Base-by-base conservation (phyloP, 108 stramenopile genomes). In the Aurantiochytrium sp. region DNA sequence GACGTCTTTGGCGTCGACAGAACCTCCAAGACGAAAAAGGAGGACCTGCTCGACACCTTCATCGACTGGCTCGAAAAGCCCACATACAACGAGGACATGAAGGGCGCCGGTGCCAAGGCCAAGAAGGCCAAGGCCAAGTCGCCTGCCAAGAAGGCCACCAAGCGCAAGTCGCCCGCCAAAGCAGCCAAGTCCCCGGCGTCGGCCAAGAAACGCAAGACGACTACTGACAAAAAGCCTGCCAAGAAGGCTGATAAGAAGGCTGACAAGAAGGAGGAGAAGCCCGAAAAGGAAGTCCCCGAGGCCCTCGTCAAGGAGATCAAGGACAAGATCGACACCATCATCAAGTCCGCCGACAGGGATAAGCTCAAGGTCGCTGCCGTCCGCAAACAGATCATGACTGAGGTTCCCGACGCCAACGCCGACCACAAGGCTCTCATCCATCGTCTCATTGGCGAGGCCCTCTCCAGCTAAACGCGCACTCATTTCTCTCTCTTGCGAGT, bases 31-130 rank as follows among this genome's bases (percentile, higher is more conserved):
- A 83, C 73, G 49, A 51, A 47, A 28, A 83, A 83, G 73, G 49
- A 83, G 73, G 73, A 83, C 49, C 73, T 83, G 16, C 44, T 83
- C 18, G 73, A 83, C 73, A 12, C 51, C 44, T 83, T 83, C 51
- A 53, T 83, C 23, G 73, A 47, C 73, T 83, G 73, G 73, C 73
- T 83, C 51, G 73, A 83, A 28, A 83, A 83, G 73, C 73, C 73
- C 49, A 53, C 51, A 10, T 69, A 69, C 64, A 42, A 69, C 64
- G 29, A 28, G 64, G 64, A 69, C 29, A 69, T 69, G 64, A 42
- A 28, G 25, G 64, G 25, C 25, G 18, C 72, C 2, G 72, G 72
- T 19, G n/a, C 25, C 25, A 35, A 28, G 29, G 3, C 64, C 12
- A 69, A 69, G 16, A 69, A 69, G 64, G 29, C 19, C 64, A 69